phyloP scores from a whole-genome alignment of 257 asterid genomes.

The Przewalskia tangutica region DNA sequence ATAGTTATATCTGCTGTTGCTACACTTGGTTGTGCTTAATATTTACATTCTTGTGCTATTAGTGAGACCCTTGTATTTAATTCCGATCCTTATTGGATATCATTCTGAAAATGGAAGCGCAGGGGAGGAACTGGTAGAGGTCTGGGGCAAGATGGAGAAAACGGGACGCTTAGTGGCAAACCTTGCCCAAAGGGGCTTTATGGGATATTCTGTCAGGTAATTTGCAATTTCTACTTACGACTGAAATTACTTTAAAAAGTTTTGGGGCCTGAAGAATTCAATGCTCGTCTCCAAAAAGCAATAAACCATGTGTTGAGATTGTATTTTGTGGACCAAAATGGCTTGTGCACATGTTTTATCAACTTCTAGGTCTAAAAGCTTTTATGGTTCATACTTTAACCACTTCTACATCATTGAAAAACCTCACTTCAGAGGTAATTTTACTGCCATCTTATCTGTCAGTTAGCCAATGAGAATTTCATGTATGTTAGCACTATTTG shows the following conservation, averaged over 20 bases:
- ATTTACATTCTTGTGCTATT: not conserved
- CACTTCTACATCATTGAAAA: not conserved
- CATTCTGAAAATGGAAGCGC: constrained; percentile 25
- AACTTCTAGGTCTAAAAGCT: not conserved
- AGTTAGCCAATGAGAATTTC: not conserved
- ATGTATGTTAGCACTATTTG: not conserved
- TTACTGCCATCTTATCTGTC: not conserved
- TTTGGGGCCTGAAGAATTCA: not conserved
- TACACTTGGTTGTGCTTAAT: not conserved
- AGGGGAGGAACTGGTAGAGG: constrained; percentile 84
- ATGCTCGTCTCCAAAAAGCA: not conserved
- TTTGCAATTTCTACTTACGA: constrained; percentile 9
- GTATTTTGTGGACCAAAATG: not conserved
- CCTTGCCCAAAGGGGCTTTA: constrained; percentile 83
- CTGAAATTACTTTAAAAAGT: constrained; percentile 1
- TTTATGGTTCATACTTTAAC: not conserved
- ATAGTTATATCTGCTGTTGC: not conserved
- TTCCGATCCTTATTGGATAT: not conserved
- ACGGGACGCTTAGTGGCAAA: constrained; percentile 73
- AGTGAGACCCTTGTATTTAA: not conserved
- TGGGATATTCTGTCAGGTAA: constrained; percentile 79
- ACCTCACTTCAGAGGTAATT: not conserved
- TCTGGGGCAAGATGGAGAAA: constrained; percentile 57
- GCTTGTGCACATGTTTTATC: not conserved
- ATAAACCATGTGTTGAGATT: not conserved